phyloP scores from a whole-genome alignment of 306 rosid species.

The Prosopis cineraria region DNA sequence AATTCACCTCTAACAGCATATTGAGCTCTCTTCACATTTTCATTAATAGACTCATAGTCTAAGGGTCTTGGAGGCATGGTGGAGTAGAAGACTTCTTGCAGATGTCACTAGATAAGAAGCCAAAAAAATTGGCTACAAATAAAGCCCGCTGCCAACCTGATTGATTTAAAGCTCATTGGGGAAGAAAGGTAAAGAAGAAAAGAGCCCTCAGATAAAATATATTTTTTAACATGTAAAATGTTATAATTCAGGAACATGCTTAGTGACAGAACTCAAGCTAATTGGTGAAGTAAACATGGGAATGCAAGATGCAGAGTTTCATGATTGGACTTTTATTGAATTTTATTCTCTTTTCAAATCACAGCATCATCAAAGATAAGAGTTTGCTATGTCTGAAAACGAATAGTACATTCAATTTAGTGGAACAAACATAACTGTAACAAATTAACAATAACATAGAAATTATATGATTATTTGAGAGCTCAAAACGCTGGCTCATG shows the following conservation, averaged over 20 bases:
- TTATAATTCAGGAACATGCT: conserved; percentile 13
- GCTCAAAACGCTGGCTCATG: neutral
- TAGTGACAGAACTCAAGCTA: conserved; percentile 6
- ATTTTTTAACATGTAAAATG: neutral
- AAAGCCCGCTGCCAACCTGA: conserved; percentile 43
- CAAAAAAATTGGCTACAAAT: conserved; percentile 26
- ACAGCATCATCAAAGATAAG: conserved; percentile 19
- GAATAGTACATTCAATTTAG: conserved; percentile 15
- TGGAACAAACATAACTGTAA: neutral
- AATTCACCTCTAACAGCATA: conserved; percentile 98
- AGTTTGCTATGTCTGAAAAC: neutral
- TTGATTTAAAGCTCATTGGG: conserved; percentile 1
- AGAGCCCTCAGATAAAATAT: conserved; percentile 6
- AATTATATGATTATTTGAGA: neutral
- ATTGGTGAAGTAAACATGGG: neutral
- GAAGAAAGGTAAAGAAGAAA: neutral
- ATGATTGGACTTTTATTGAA: neutral
- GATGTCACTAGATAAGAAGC: conserved; percentile 32
- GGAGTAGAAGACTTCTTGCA: conserved; percentile 42
- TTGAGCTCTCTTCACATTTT: conserved; percentile 90
- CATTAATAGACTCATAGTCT: conserved; percentile 73
- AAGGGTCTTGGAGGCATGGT: conserved; percentile 87
- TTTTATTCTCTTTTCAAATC: neutral
- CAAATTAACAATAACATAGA: conserved; percentile 18
- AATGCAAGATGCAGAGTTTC: neutral